Percentiles rank a stretch among this genome's conserved stretches.
Conservation (phyloP, 495 filamentous ascomycete species). For the Entonaema liquescens region DNA sequence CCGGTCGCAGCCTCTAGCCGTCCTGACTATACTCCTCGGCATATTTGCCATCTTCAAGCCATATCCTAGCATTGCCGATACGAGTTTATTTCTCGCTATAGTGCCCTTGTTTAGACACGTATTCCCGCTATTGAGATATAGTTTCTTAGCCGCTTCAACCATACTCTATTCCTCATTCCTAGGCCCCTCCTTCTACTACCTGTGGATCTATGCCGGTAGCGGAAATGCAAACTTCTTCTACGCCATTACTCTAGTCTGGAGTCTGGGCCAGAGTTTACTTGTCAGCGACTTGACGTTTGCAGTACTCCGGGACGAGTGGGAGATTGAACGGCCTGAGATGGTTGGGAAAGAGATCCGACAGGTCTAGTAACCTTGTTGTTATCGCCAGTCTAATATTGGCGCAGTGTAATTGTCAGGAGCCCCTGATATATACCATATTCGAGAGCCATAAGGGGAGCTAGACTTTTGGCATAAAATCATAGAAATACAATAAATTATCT, state of each 20-base stretch:
- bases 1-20: conserved; percentile 84
- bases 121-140: conserved; percentile 95
- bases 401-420: background rate
- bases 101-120: conserved; percentile 90
- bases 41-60: conserved; percentile 94
- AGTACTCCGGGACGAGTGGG: conserved; percentile 91
- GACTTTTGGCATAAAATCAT: conserved; percentile 12
- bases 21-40: conserved; percentile 80
- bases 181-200: conserved; percentile 93
- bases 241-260: conserved; percentile 98
- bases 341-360: conserved; percentile 85
- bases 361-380: conserved; percentile 62
- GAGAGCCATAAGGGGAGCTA: background rate
- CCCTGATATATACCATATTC: conserved; percentile 9
- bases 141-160: conserved; percentile 81
- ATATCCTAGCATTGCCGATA: conserved; percentile 91
- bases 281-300: conserved; percentile 88
- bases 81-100: conserved; percentile 80
- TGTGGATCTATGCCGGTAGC: conserved; percentile 98
- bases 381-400: background rate
- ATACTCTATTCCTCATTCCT: conserved; percentile 88
- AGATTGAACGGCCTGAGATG: conserved; percentile 89
- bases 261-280: conserved; percentile 79
- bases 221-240: conserved; percentile 99
- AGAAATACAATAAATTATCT: conserved; percentile 19